Percentiles rank a stretch among this genome's conserved stretches.
phyloP scores from a whole-genome alignment of 148 eudicot species.

The Amaranthus hypochondriacus region DNA sequence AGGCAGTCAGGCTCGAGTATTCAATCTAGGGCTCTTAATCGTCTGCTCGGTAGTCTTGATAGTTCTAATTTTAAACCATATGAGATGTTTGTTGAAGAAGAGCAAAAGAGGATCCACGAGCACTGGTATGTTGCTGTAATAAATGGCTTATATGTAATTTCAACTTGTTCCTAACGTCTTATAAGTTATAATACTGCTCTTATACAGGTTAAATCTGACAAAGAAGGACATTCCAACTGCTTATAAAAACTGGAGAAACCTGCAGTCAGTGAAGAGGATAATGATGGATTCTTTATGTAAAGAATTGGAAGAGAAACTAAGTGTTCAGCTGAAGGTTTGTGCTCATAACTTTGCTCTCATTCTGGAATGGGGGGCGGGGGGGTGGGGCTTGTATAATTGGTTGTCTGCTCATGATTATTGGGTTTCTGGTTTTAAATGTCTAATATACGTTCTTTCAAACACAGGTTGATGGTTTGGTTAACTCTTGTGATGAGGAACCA shows the following conservation, averaged over 20 bases:
- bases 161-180: conserved; percentile 12
- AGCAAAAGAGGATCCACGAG: conserved; percentile 61
- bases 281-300: conserved; percentile 34
- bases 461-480: conserved; percentile 24
- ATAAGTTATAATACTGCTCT: conserved; percentile 2
- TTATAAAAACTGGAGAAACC: conserved; percentile 45
- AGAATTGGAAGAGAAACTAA: conserved; percentile 64
- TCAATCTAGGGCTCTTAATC: conserved; percentile 68
- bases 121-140: conserved; percentile 53
- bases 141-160: not conserved
- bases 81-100: conserved; percentile 89
- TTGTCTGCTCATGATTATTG: not conserved
- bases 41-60: conserved; percentile 69
- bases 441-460: not conserved
- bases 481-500: conserved; percentile 32
- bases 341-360: not conserved
- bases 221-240: conserved; percentile 60
- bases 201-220: conserved; percentile 62
- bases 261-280: conserved; percentile 36
- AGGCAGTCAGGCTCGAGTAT: conserved; percentile 71
- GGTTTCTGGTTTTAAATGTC: not conserved
- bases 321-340: conserved; percentile 41
- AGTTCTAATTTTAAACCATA: conserved; percentile 70
- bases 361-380: not conserved
- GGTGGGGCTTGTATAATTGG: not conserved